These are phyloP conservation scores for Dryas octopetala DNA, from an alignment of 306 rosid species.

Conservation along the genomic window DNA sequence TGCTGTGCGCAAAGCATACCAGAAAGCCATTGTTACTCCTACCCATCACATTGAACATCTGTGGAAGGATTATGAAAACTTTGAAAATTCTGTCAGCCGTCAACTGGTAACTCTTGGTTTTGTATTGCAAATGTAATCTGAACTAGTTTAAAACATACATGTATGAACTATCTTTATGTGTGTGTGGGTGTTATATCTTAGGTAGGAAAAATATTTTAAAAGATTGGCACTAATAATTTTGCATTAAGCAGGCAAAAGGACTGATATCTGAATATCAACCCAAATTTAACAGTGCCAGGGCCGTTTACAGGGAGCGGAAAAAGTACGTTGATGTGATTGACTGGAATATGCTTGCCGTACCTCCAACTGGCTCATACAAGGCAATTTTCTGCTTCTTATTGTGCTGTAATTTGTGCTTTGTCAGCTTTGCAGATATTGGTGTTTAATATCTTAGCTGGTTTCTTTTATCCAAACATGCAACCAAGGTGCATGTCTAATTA, in stretches of 20 bases:
- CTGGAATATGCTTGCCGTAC: conserved; percentile 91
- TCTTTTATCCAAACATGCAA: conserved; percentile 27
- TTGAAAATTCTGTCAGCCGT: conserved; percentile 93
- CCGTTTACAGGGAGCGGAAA: conserved; percentile 94
- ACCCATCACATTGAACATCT: conserved; percentile 93
- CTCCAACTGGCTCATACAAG: conserved; percentile 88
- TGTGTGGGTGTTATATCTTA: conserved; percentile 11
- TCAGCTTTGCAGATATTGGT: neutral
- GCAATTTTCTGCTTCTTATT: conserved; percentile 42
- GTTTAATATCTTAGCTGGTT: conserved; percentile 9
- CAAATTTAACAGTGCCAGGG: conserved; percentile 83
- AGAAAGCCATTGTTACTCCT: conserved; percentile 88
- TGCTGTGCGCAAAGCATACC: conserved; percentile 76
- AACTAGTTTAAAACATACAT: conserved; percentile 8
- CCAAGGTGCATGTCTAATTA: neutral
- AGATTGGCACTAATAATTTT: conserved; percentile 25
- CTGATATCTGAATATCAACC: conserved; percentile 92
- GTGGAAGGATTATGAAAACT: conserved; percentile 91
- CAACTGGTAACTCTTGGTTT: conserved; percentile 67
- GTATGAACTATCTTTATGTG: conserved; percentile 11
- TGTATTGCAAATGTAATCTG: conserved; percentile 21
- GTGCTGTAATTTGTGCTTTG: conserved; percentile 20
- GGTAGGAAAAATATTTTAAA: neutral
- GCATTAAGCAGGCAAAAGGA: conserved; percentile 81
- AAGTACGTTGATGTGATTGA: conserved; percentile 87